Conservation (phyloP, 768 basidiomycete genomes). For the Scleroderma citrinum region DNA sequence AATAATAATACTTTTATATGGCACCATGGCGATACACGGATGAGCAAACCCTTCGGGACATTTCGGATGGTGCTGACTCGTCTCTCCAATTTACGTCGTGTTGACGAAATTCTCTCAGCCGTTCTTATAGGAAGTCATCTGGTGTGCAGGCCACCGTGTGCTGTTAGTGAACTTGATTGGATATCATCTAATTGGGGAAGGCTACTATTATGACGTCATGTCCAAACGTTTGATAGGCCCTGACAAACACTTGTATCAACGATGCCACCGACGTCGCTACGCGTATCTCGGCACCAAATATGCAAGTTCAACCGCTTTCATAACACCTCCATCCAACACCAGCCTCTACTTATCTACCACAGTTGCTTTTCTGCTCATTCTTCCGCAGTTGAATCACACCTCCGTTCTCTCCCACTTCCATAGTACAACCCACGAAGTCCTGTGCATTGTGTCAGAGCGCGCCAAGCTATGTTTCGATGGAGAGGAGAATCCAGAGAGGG, state of each 20-base stretch:
- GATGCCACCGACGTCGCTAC: slow-evolving; percentile 11
- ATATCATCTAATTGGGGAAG: neutral
- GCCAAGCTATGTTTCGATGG: slow-evolving; percentile 38
- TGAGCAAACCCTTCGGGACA: neutral
- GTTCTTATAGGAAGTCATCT: neutral
- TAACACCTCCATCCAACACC: slow-evolving; percentile 29
- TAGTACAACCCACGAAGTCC: slow-evolving; percentile 38
- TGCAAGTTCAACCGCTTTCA: slow-evolving; percentile 29
- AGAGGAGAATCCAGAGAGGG: slow-evolving; percentile 26
- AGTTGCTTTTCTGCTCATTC: slow-evolving; percentile 22
- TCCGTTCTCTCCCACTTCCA: slow-evolving; percentile 35
- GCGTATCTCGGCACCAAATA: slow-evolving; percentile 26
- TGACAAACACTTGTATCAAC: neutral
- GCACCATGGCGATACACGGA: neutral
- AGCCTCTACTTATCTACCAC: slow-evolving; percentile 36
- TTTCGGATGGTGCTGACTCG: neutral
- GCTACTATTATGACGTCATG: neutral
- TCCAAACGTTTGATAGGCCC: neutral
- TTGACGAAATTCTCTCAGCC: neutral
- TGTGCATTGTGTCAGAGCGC: slow-evolving; percentile 29
- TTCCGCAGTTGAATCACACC: slow-evolving; percentile 29
- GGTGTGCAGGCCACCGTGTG: neutral
- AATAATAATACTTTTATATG: neutral
- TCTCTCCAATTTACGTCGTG: neutral
- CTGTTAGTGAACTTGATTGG: neutral